A percentile compares a stretch with the other conserved stretches of the same genome.
Evolutionary conservation across 495 filamentous ascomycete genomes (phyloP).

Genomic region (Pyrenula massariospora): DNA sequence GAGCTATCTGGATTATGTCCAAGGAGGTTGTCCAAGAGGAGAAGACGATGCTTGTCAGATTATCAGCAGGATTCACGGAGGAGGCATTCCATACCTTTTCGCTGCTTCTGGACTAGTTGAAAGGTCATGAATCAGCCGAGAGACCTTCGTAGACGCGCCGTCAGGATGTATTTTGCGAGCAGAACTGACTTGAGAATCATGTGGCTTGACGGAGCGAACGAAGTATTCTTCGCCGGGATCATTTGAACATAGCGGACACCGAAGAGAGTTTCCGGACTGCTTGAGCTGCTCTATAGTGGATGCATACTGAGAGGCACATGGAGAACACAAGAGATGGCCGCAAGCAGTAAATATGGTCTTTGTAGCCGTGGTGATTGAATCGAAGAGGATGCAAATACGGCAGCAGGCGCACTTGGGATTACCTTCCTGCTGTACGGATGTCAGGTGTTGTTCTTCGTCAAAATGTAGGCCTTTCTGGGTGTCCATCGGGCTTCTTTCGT

Average conservation of each 20-base stretch:
- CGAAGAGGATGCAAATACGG: conserved; percentile 1
- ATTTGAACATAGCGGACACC: background rate
- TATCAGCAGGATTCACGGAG: background rate
- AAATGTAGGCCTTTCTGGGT: conserved; percentile 12
- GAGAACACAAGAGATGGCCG: conserved; percentile 2
- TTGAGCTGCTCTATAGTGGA: background rate
- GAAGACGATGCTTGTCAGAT: conserved; percentile 61
- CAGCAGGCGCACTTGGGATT: conserved; percentile 9
- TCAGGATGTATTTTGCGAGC: conserved; percentile 7
- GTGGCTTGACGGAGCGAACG: background rate
- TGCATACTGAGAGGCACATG: background rate
- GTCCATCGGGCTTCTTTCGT: conserved; percentile 21
- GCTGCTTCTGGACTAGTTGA: conserved; percentile 8
- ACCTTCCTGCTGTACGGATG: conserved; percentile 7
- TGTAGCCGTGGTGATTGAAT: conserved; percentile 3
- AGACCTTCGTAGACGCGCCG: conserved; percentile 18
- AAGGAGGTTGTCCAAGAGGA: conserved; percentile 89
- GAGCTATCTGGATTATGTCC: conserved; percentile 81
- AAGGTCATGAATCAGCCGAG: conserved; percentile 19
- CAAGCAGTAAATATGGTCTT: conserved; percentile 12
- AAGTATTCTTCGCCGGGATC: background rate
- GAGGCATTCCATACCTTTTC: conserved; percentile 17
- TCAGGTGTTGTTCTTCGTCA: conserved; percentile 6
- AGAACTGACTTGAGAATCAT: background rate
- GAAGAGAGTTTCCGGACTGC: background rate